These are phyloP conservation scores for Pseudognaphalium luteoalbum DNA, from an alignment of 129 eudicot genomes.

Conservation along the genomic window DNA sequence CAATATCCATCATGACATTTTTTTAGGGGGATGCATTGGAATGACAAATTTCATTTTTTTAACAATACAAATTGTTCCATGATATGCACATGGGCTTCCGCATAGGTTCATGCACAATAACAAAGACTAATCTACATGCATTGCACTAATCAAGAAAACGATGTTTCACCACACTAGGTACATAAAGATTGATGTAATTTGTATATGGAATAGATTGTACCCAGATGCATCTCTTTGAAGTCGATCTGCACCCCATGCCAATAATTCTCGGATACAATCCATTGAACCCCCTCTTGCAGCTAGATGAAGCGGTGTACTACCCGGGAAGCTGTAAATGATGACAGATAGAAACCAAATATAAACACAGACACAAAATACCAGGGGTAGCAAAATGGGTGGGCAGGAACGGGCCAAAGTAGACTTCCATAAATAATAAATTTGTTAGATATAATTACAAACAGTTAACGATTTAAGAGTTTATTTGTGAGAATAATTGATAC, in stretches of 20 bases:
- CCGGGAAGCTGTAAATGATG: slow-evolving; percentile 57
- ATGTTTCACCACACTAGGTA: slow-evolving; percentile 11
- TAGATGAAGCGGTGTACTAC: slow-evolving; percentile 96
- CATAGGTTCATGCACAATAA: background rate
- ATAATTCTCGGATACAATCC: slow-evolving; percentile 90
- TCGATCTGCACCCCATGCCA: slow-evolving; percentile 99
- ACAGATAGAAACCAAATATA: slow-evolving; percentile 2
- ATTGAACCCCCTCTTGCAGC: slow-evolving; percentile 99
- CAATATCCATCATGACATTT: background rate
- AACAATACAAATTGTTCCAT: background rate
- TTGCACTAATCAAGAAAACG: slow-evolving; percentile 7
- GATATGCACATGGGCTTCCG: slow-evolving; percentile 7
- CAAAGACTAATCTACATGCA: slow-evolving; percentile 16
- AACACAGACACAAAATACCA: background rate
- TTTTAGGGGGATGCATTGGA: background rate
- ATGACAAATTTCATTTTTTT: background rate
- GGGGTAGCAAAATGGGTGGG: background rate
- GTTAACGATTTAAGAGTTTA: background rate
- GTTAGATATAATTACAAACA: background rate
- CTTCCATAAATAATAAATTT: background rate
- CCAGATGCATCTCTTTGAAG: slow-evolving; percentile 50
- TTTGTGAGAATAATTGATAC: background rate
- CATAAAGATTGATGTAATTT: slow-evolving; percentile 3
- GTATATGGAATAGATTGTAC: slow-evolving; percentile 8
- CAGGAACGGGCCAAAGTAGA: background rate